Conservation (phyloP, 1,284 basidiomycete genomes). For the Caloboletus firmus region DNA sequence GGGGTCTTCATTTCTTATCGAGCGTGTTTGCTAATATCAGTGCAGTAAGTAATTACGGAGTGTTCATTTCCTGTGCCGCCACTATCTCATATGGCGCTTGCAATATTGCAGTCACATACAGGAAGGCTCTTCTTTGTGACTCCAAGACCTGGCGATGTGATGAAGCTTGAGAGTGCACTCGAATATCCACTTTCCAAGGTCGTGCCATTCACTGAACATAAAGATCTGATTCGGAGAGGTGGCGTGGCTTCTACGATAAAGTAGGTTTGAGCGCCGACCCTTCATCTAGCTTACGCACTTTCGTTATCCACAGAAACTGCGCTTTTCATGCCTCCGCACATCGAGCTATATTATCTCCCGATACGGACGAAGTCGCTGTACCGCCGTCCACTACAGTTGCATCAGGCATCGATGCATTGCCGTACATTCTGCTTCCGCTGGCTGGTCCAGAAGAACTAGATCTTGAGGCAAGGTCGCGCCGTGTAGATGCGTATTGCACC, state of each 20-base stretch:
- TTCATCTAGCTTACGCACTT: slow-evolving; percentile 5
- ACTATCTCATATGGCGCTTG: slow-evolving; percentile 1
- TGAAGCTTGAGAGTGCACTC: slow-evolving; percentile 40
- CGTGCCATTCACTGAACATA: slow-evolving; percentile 85
- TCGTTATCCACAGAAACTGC: slow-evolving; percentile 61
- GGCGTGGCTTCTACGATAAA: slow-evolving; percentile 87
- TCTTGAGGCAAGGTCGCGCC: slow-evolving; percentile 59
- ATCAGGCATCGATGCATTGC: slow-evolving; percentile 80
- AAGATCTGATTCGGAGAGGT: slow-evolving; percentile 79
- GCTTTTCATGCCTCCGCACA: slow-evolving; percentile 70
- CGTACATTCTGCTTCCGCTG: slow-evolving; percentile 84
- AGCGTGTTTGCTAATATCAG: slow-evolving; percentile 91
- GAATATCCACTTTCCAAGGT: slow-evolving; percentile 85
- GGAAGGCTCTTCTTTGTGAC: slow-evolving; percentile 75
- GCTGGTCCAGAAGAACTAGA: slow-evolving; percentile 95
- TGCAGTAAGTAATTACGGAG: slow-evolving; percentile 50
- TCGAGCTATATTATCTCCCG: slow-evolving; percentile 66
- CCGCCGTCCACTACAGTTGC: slow-evolving; percentile 59
- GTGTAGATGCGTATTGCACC: background rate
- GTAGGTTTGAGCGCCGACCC: slow-evolving; percentile 42
- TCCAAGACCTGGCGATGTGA: slow-evolving; percentile 47
- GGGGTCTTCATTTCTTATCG: slow-evolving; percentile 83
- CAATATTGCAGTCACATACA: slow-evolving; percentile 50
- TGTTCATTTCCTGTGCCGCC: background rate
- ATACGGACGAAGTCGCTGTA: slow-evolving; percentile 48